Percentiles rank a stretch among this genome's conserved stretches.
phyloP scores from a whole-genome alignment of 768 basidiomycete species.

The Hypsizygus marmoreus region DNA sequence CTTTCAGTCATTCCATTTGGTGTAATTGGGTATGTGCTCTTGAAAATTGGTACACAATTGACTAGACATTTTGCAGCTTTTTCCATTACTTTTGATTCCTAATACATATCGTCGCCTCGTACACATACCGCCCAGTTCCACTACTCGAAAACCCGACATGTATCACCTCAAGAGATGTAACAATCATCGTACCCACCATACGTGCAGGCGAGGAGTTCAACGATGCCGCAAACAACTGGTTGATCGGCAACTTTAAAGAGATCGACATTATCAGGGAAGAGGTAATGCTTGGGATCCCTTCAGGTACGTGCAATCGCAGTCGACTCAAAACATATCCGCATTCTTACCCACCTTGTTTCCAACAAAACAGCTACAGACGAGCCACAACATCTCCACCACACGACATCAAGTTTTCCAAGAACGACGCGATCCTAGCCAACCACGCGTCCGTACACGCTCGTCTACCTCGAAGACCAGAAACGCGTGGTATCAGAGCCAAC shows the following conservation, averaged over 20 bases:
- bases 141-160: conserved; percentile 91
- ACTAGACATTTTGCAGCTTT: conserved; percentile 52
- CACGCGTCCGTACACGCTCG: conserved; percentile 83
- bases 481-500: conserved; percentile 92
- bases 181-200: conserved; percentile 94
- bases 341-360: conserved; percentile 88
- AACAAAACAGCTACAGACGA: conserved; percentile 95
- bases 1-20: conserved; percentile 90
- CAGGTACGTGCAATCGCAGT: conserved; percentile 89
- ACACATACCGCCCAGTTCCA: conserved; percentile 85
- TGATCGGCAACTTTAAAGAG: conserved; percentile 87
- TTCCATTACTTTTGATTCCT: conserved; percentile 93
- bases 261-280: conserved; percentile 76
- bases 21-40: conserved; percentile 68
- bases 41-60: not conserved
- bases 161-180: conserved; percentile 88
- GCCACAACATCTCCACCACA: conserved; percentile 91
- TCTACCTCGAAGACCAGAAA: conserved; percentile 93
- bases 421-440: conserved; percentile 94
- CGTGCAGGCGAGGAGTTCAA: conserved; percentile 96
- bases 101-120: conserved; percentile 79
- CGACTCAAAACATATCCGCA: conserved; percentile 80
- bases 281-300: conserved; percentile 87
- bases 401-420: conserved; percentile 93
- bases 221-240: conserved; percentile 90